Conservation (phyloP, 2,329 filamentous ascomycete genomes). For the Diaporthe aspalathi region DNA sequence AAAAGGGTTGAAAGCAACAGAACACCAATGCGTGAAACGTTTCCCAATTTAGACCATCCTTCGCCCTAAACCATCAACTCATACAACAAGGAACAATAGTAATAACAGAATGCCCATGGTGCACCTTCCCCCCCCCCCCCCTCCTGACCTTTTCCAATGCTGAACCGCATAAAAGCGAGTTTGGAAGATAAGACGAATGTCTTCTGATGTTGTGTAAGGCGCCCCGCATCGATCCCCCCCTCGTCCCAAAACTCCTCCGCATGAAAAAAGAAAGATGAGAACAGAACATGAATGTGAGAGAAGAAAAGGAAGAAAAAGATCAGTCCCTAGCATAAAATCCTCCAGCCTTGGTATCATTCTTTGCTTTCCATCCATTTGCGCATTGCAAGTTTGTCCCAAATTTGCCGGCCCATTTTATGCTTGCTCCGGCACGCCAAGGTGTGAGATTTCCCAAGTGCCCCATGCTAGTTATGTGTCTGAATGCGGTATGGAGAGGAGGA, state of each 20-base stretch:
- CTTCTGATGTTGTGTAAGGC: slow-evolving; percentile 17
- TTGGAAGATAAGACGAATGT: slow-evolving; percentile 17
- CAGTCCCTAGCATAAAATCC: slow-evolving; percentile 9
- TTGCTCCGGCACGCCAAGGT: slow-evolving; percentile 33
- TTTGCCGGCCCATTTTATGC: slow-evolving; percentile 30
- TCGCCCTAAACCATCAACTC: slow-evolving; percentile 20
- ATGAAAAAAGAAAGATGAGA: slow-evolving; percentile 1
- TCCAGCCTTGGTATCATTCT: slow-evolving; percentile 32
- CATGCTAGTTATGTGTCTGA: slow-evolving; percentile 29
- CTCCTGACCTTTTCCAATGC: slow-evolving; percentile 20
- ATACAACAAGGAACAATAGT: slow-evolving; percentile 19
- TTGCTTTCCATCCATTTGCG: slow-evolving; percentile 23
- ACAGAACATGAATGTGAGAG: not conserved
- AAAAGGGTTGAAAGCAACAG: not conserved
- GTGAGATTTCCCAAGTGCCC: slow-evolving; percentile 16
- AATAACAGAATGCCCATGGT: slow-evolving; percentile 20
- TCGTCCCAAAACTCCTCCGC: slow-evolving; percentile 28
- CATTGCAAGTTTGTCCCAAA: slow-evolving; percentile 23
- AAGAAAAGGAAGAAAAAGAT: not conserved
- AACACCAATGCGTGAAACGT: slow-evolving; percentile 13
- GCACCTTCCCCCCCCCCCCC: slow-evolving; percentile 14
- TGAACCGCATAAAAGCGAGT: slow-evolving; percentile 15
- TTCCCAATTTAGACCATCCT: slow-evolving; percentile 24
- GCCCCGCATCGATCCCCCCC: not conserved
- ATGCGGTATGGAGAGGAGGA: not conserved